Conservation (phyloP, 768 basidiomycete genomes). For the Kwoniella newhampshirensis region DNA sequence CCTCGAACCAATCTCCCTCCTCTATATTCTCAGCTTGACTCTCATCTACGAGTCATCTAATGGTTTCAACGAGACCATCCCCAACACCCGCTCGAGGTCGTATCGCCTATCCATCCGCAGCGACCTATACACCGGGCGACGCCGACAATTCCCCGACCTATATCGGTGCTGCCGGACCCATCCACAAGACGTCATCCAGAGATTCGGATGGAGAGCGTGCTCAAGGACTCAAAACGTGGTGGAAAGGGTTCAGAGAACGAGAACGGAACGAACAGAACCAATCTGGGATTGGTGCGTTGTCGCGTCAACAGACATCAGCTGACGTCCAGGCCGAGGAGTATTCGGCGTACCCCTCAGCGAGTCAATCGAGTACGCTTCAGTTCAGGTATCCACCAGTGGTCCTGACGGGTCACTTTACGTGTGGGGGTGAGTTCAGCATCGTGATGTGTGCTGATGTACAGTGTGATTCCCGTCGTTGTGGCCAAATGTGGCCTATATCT, state of each 20-base stretch:
- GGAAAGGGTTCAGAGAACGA: conserved; percentile 38
- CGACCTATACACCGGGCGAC: conserved; percentile 40
- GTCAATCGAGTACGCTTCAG: conserved; percentile 79
- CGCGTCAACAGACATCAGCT: neutral
- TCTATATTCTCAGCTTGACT: no score
- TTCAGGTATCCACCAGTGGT: conserved; percentile 88
- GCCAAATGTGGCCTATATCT: conserved; percentile 95
- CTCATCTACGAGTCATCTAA: conserved; percentile 6
- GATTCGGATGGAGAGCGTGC: conserved; percentile 35
- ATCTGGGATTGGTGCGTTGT: conserved; percentile 1
- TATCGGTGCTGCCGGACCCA: conserved; percentile 25
- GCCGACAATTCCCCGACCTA: conserved; percentile 31
- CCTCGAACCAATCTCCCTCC: no score
- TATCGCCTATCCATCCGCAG: conserved; percentile 41
- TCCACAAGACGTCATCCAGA: conserved; percentile 23
- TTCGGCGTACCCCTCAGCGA: conserved; percentile 84
- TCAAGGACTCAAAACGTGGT: conserved; percentile 45
- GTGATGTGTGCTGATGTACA: conserved; percentile 18
- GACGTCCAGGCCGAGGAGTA: conserved; percentile 55
- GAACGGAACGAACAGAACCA: neutral
- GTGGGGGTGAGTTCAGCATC: conserved; percentile 47
- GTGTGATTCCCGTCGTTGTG: conserved; percentile 93
- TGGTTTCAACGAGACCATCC: conserved; percentile 43
- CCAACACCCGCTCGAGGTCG: conserved; percentile 36
- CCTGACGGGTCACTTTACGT: conserved; percentile 55